A percentile compares a stretch with the other conserved stretches of the same genome.
These are phyloP conservation scores for Trypanosoma scelopori DNA, from an alignment of 208 protist genomes.

Conservation along the genomic window DNA sequence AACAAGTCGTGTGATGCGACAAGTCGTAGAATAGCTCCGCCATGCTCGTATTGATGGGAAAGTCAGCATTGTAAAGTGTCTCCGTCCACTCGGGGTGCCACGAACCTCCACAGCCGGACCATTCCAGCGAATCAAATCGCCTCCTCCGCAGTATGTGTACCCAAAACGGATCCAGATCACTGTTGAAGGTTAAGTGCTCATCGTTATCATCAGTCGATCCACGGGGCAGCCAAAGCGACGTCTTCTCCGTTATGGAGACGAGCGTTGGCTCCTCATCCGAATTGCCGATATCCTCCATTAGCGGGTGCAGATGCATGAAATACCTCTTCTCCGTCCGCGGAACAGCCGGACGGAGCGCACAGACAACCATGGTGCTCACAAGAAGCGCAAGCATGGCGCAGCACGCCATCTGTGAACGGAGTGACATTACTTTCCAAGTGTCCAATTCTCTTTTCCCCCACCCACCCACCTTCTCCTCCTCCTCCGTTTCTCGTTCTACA, in stretches of 20 bases:
- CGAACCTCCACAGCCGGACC: slow-evolving; percentile 74
- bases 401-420: background rate
- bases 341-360: slow-evolving; percentile 6
- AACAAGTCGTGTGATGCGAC: slow-evolving; percentile 72
- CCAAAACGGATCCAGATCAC: slow-evolving; percentile 75
- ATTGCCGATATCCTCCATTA: slow-evolving; percentile 42
- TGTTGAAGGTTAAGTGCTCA: slow-evolving; percentile 55
- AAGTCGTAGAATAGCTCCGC: slow-evolving; percentile 44
- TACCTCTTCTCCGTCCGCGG: slow-evolving; percentile 41
- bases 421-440: background rate
- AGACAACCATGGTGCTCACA: background rate
- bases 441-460: background rate
- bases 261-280: slow-evolving; percentile 34
- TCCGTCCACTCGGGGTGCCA: slow-evolving; percentile 69
- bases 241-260: slow-evolving; percentile 52
- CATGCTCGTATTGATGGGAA: slow-evolving; percentile 19
- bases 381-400: slow-evolving; percentile 3
- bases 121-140: slow-evolving; percentile 58
- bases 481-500: background rate
- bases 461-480: background rate
- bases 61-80: slow-evolving; percentile 8
- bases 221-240: slow-evolving; percentile 30
- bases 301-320: slow-evolving; percentile 50
- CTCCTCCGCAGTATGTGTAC: slow-evolving; percentile 59
- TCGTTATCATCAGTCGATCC: slow-evolving; percentile 25